phyloP scores from a whole-genome alignment of 176 grass and related monocot species.

The Elymus sibiricus region DNA sequence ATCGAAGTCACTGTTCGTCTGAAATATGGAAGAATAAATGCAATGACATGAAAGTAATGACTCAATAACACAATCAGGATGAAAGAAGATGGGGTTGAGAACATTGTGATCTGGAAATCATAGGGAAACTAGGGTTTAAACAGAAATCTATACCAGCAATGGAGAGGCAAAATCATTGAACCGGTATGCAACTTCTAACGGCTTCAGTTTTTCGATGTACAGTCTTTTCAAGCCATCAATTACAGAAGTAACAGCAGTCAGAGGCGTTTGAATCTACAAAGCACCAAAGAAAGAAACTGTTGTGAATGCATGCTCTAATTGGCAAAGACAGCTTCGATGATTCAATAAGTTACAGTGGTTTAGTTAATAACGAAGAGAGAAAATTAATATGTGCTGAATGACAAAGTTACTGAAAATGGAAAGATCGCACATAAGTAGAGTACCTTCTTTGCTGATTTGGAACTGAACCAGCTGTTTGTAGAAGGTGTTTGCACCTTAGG shows the following conservation, averaged over 20 bases:
- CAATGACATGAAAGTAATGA: not conserved
- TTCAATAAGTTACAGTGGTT: not conserved
- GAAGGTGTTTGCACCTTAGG: conserved; percentile 46
- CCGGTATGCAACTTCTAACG: conserved; percentile 71
- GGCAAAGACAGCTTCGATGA: not conserved
- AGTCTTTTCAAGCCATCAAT: conserved; percentile 91
- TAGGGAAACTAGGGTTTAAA: not conserved
- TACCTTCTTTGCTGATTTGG: conserved; percentile 94
- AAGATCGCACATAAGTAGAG: not conserved
- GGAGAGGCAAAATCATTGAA: conserved; percentile 83
- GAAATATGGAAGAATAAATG: conserved; percentile 23
- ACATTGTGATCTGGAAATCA: not conserved
- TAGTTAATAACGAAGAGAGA: not conserved
- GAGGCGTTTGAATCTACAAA: conserved; percentile 50
- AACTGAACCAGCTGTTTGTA: conserved; percentile 77
- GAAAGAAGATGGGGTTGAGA: not conserved
- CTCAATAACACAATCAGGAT: not conserved
- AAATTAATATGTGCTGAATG: not conserved
- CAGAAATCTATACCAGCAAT: conserved; percentile 54
- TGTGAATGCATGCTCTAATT: conserved; percentile 9
- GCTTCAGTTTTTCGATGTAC: conserved; percentile 93
- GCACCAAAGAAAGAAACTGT: not conserved
- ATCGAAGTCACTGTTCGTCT: conserved; percentile 93
- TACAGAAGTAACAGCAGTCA: conserved; percentile 90
- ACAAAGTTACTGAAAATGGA: not conserved